phyloP scores from a whole-genome alignment of 768 basidiomycete species.

The Pulveroboletus sp. region DNA sequence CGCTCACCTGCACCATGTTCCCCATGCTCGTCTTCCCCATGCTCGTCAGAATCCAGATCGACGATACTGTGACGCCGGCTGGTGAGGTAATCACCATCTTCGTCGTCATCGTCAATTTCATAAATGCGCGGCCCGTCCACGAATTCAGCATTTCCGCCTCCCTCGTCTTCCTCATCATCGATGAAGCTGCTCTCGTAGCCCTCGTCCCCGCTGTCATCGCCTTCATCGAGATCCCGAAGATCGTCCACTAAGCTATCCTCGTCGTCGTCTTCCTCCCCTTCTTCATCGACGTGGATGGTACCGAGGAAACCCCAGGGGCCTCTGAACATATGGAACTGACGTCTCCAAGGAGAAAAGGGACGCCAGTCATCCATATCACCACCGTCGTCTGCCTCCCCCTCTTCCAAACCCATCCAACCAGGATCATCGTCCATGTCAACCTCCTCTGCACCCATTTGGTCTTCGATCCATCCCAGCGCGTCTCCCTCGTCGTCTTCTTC shows the following conservation, averaged over 20 bases:
- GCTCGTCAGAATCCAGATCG: conserved; percentile 9
- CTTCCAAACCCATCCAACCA: conserved; percentile 32
- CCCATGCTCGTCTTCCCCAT: neutral
- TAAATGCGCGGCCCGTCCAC: conserved; percentile 20
- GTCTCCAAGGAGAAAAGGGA: conserved; percentile 18
- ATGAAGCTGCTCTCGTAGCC: conserved; percentile 56
- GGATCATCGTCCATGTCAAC: conserved; percentile 29
- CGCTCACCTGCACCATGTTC: neutral
- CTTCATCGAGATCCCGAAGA: conserved; percentile 9
- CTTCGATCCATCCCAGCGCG: conserved; percentile 34
- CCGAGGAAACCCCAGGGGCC: conserved; percentile 17
- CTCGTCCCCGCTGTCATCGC: conserved; percentile 31
- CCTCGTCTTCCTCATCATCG: conserved; percentile 40
- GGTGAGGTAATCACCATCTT: conserved; percentile 3
- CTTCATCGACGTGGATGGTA: conserved; percentile 21
- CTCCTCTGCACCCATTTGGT: conserved; percentile 35
- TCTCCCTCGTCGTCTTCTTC: conserved; percentile 29
- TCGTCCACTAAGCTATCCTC: neutral
- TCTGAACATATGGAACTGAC: conserved; percentile 12
- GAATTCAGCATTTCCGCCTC: neutral
- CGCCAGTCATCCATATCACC: conserved; percentile 25
- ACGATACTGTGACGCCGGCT: conserved; percentile 8
- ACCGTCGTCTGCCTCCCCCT: conserved; percentile 33
- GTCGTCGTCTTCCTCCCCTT: conserved; percentile 21
- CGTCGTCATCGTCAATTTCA: conserved; percentile 19